phyloP scores from a whole-genome alignment of 2,329 filamentous ascomycete species.

The Claviceps arundinis region DNA sequence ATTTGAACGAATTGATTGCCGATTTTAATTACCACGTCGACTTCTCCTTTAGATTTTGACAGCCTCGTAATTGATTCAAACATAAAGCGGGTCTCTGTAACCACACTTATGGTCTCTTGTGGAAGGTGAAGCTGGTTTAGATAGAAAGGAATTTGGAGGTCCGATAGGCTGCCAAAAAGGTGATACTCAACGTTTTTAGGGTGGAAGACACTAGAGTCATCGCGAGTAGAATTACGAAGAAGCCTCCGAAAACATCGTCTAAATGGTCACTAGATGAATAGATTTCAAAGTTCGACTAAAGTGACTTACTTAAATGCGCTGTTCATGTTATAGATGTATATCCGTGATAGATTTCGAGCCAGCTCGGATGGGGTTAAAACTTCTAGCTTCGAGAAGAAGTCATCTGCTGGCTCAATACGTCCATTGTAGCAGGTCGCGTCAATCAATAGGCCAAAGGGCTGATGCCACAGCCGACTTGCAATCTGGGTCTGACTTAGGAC shows the following conservation, averaged over 20 bases:
- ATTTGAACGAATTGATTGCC: constrained; percentile 58
- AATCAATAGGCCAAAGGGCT: constrained; percentile 53
- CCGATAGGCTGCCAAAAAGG: constrained; percentile 50
- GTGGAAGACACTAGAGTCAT: constrained; percentile 46
- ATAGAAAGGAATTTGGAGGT: constrained; percentile 54
- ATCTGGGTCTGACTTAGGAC: constrained; percentile 29
- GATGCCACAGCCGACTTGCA: constrained; percentile 56
- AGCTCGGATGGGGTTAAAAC: constrained; percentile 49
- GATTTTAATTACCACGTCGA: constrained; percentile 55
- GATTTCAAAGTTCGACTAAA: too few relatives aligned
- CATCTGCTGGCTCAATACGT: constrained; percentile 52
- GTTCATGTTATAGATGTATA: constrained; percentile 65
- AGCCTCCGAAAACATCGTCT: constrained; percentile 52
- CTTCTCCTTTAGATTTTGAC: constrained; percentile 57
- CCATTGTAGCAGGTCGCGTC: constrained; percentile 59
- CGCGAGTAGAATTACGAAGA: constrained; percentile 47
- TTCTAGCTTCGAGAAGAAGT: constrained; percentile 50
- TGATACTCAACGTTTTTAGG: constrained; percentile 54
- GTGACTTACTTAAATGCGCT: constrained; percentile 44
- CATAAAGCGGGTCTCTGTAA: constrained; percentile 51
- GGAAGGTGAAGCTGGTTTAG: constrained; percentile 52
- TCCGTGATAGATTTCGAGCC: constrained; percentile 41
- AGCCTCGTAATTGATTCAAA: constrained; percentile 52
- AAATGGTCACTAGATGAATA: neutral
- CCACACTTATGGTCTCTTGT: constrained; percentile 56